phyloP scores from a whole-genome alignment of 305 asterid species.

The Fraxinus xanthoxyloides region DNA sequence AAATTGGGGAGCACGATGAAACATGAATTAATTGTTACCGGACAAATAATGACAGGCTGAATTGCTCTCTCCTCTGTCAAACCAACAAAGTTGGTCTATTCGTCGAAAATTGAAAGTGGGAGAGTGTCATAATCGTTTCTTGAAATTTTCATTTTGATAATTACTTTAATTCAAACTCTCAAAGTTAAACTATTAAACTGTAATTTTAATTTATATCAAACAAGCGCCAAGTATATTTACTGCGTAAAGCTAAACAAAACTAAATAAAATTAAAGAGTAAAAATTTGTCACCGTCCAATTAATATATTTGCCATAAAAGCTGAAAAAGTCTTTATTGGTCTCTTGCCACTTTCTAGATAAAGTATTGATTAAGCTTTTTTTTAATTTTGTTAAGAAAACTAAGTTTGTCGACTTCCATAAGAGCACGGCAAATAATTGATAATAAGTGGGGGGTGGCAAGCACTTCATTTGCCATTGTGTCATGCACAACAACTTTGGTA shows the following conservation, averaged over 20 bases:
- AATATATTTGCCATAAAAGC: background rate
- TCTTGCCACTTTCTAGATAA: background rate
- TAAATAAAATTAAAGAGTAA: background rate
- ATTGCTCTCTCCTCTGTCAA: background rate
- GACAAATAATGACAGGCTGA: background rate
- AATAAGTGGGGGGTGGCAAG: conserved; percentile 9
- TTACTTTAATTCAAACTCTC: background rate
- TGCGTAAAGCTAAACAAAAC: background rate
- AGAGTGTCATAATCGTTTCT: background rate
- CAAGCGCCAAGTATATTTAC: background rate
- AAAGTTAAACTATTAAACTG: background rate
- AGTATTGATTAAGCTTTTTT: background rate
- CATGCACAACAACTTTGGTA: background rate
- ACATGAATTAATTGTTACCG: background rate
- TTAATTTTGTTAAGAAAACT: background rate
- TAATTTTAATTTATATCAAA: too few relatives aligned
- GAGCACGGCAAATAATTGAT: background rate
- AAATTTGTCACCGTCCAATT: background rate
- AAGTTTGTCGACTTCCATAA: background rate
- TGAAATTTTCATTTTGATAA: background rate
- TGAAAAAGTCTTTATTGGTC: background rate
- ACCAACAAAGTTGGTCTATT: background rate
- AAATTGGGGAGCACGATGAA: background rate
- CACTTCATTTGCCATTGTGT: conserved; percentile 23
- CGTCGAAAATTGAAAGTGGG: background rate